Conservation (phyloP, 495 filamentous ascomycete species). For the Symbiotaphrina buchneri region DNA sequence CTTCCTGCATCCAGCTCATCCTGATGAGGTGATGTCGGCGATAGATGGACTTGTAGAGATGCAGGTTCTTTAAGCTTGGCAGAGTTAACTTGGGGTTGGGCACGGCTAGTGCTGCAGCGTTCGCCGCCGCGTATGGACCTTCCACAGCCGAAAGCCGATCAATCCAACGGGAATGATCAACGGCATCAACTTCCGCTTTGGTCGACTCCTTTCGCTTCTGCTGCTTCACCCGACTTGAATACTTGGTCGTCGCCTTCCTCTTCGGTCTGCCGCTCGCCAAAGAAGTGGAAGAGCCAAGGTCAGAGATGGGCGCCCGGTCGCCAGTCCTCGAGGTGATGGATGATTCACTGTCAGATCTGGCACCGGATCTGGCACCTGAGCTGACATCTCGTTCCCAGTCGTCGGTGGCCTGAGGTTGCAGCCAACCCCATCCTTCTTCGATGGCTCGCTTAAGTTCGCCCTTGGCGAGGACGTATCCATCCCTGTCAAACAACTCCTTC, state of each 20-base stretch:
- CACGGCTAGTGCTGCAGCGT: conserved; percentile 55
- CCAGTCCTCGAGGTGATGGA: neutral
- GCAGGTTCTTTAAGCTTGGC: conserved; percentile 53
- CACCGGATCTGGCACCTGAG: conserved; percentile 3
- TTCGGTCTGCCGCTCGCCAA: conserved; percentile 21
- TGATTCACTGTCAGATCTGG: neutral
- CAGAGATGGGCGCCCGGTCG: neutral
- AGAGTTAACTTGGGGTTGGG: conserved; percentile 66
- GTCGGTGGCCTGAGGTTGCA: conserved; percentile 53
- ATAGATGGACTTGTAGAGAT: conserved; percentile 93
- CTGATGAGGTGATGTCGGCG: conserved; percentile 76
- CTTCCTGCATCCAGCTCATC: conserved; percentile 70
- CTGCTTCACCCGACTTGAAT: conserved; percentile 12
- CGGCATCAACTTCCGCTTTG: conserved; percentile 9
- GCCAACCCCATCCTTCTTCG: conserved; percentile 97
- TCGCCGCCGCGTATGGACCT: conserved; percentile 70
- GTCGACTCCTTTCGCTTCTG: conserved; percentile 11
- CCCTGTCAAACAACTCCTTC: conserved; percentile 77
- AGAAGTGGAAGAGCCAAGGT: conserved; percentile 2
- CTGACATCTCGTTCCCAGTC: conserved; percentile 67
- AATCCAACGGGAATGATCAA: conserved; percentile 21
- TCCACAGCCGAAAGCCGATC: conserved; percentile 27
- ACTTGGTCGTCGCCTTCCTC: conserved; percentile 24
- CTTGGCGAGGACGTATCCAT: conserved; percentile 55
- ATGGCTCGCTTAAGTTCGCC: conserved; percentile 77